Evolutionary conservation across 805 yeast genomes (phyloP).

Genomic region (Pichia insulana): DNA sequence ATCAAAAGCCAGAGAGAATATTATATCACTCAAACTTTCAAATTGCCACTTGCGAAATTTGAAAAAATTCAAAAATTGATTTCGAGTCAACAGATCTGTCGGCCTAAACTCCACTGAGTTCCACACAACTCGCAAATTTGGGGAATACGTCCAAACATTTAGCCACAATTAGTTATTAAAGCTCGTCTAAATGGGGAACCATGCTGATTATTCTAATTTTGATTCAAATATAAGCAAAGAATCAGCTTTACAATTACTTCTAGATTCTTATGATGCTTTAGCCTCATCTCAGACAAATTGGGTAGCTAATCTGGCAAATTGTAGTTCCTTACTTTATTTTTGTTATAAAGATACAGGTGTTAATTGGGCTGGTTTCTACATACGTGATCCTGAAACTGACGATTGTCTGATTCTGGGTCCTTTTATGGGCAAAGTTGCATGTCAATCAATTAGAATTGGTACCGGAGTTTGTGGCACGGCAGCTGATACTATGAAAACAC

Average conservation of each 20-base stretch:
- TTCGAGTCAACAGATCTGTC: too few relatives aligned
- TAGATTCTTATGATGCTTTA: constrained; percentile 59
- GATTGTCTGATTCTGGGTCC: constrained; percentile 72
- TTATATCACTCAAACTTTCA: too few relatives aligned
- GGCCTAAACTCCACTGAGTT: too few relatives aligned
- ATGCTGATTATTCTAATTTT: constrained; percentile 70
- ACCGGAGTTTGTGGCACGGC: constrained; percentile 91
- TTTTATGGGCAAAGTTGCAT: constrained; percentile 94
- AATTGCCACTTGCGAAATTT: too few relatives aligned
- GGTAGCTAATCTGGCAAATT: constrained; percentile 85
- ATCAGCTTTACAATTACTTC: constrained; percentile 50
- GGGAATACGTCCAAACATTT: too few relatives aligned
- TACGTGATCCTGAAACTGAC: constrained; percentile 32
- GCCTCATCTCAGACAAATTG: constrained; percentile 60
- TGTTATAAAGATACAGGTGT: constrained; percentile 59
- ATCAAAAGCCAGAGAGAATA: too few relatives aligned
- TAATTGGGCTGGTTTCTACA: constrained; percentile 94
- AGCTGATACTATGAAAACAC: constrained; percentile 50
- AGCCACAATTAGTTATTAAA: neutral
- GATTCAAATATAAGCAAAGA: constrained; percentile 27
- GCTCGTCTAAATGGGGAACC: constrained; percentile 31
- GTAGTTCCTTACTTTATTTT: constrained; percentile 82
- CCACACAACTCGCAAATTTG: too few relatives aligned
- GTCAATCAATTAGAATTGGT: constrained; percentile 73
- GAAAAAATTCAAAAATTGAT: too few relatives aligned